Evolutionary conservation across 2,329 filamentous ascomycete genomes (phyloP), one percentile per base, ranked within the genome.

Genomic region (Pezicula neosporulosa): DNA sequence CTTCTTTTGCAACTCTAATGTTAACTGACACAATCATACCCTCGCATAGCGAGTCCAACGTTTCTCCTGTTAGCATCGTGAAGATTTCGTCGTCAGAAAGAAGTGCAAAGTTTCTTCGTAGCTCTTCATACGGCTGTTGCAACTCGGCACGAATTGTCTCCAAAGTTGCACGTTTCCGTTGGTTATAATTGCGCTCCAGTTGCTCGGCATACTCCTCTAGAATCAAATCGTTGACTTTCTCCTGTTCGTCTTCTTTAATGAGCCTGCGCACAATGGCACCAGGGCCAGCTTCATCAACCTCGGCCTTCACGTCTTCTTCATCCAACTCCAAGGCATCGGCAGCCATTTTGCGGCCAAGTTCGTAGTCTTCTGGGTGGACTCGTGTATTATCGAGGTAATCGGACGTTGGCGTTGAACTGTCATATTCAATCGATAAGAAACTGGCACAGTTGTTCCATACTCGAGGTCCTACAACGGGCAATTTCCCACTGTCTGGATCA

Each of bases 381-480:
- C 94, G 89, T 44, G 94, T 99, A 66, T 94, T 96, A 71, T 99
- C 94, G 24, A 99, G 78, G 52, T 95, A 96, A 66, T 99, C 94
- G 1, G 92, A 90, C 13, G 88, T 81, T 2, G 86, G 80, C 61
- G 90, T 90, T 13, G 86, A 84, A n/a, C 83, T 79, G 58, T 97
- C 92, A 64, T 90, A 97, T 49, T 89, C 85, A 54, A 99, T 89
- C 66, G 85, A 95, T 35, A 99, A 73, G 74, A 97, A 97, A 73
- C 92, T 97, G 51, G 94, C 92, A 65, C 91, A 97, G 68, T 99
- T 99, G 68, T 91, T 91, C 86, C 90, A 99, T 21, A 97, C 91
- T 57, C 89, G 87, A 12, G 90, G 87, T 1, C 91, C 90, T 63
- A 97, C 90, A 3, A 94, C 89, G 0, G 87, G 86, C 5, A 87